A percentile compares a stretch with the other conserved stretches of the same genome.
Conservation (phyloP, 116 monocot genomes). For the Dioscorea cayenensis region DNA sequence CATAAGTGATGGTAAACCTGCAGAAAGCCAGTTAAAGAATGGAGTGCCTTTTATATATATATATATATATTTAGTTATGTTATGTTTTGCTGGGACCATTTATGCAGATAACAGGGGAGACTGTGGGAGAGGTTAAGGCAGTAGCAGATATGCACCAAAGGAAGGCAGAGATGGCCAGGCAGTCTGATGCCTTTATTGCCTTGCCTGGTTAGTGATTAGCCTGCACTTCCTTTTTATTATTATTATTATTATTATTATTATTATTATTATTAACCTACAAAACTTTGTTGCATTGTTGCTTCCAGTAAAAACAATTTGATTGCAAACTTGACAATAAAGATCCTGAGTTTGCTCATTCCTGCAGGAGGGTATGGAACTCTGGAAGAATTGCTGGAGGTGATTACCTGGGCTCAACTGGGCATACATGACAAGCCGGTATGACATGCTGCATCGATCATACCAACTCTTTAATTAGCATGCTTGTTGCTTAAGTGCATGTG, state of each 20-base stretch:
- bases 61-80: neutral
- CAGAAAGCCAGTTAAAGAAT: no score
- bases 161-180: slow-evolving; percentile 21
- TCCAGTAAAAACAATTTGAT: neutral
- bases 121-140: slow-evolving; percentile 13
- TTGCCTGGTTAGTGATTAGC: slow-evolving; percentile 12
- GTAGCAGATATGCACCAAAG: slow-evolving; percentile 20
- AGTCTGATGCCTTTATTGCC: slow-evolving; percentile 22
- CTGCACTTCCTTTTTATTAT: neutral
- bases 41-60: neutral
- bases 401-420: slow-evolving; percentile 16
- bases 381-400: slow-evolving; percentile 15
- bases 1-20: no score
- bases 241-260: neutral
- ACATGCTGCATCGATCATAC: no score
- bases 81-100: neutral
- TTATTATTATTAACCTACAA: neutral
- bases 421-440: slow-evolving; percentile 16
- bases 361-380: slow-evolving; percentile 20
- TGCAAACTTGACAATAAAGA: neutral
- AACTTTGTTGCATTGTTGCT: no score
- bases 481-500: neutral
- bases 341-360: neutral
- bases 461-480: neutral
- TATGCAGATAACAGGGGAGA: slow-evolving; percentile 17